phyloP scores from a whole-genome alignment of 2,329 filamentous ascomycete species.

The Diatrype stigma region DNA sequence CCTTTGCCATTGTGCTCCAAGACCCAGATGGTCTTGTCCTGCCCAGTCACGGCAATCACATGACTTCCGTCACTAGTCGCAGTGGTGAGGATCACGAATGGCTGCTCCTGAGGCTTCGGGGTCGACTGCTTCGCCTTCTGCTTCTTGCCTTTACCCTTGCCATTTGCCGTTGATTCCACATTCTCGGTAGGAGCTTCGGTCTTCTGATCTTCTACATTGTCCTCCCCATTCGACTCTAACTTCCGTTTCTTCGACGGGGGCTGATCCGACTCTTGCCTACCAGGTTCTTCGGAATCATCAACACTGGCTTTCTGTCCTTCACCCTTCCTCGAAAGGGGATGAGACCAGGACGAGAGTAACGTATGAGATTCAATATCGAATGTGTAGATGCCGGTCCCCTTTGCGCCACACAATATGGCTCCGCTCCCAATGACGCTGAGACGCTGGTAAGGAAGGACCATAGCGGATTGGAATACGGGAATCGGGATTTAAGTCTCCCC shows the following conservation, averaged over 20 bases:
- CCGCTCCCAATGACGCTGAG: constrained; percentile 46
- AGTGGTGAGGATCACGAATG: constrained; percentile 66
- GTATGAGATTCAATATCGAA: constrained; percentile 45
- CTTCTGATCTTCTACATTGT: constrained; percentile 1
- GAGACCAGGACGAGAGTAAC: constrained; percentile 22
- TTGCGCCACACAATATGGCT: constrained; percentile 64
- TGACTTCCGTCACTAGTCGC: constrained; percentile 61
- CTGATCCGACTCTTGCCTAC: constrained; percentile 13
- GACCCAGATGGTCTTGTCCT: constrained; percentile 87
- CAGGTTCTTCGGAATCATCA: constrained; percentile 5
- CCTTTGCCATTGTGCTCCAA: constrained; percentile 64
- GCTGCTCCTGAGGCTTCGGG: constrained; percentile 36
- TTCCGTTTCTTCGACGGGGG: constrained; percentile 20
- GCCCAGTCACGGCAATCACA: constrained; percentile 75
- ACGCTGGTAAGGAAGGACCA: constrained; percentile 60
- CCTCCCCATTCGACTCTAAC: constrained; percentile 10
- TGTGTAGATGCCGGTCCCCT: constrained; percentile 66
- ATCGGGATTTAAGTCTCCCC: background rate
- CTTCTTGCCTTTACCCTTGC: constrained; percentile 12
- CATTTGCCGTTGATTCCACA: constrained; percentile 1
- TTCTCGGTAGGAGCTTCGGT: background rate
- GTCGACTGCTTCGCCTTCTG: constrained; percentile 24
- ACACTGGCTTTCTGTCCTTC: constrained; percentile 1
- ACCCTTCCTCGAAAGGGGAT: constrained; percentile 14
- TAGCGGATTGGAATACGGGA: constrained; percentile 61